Percentiles rank a stretch among this genome's conserved stretches.
Evolutionary conservation across 1,284 basidiomycete species (phyloP).

Genomic region (Trametes pubescens): DNA sequence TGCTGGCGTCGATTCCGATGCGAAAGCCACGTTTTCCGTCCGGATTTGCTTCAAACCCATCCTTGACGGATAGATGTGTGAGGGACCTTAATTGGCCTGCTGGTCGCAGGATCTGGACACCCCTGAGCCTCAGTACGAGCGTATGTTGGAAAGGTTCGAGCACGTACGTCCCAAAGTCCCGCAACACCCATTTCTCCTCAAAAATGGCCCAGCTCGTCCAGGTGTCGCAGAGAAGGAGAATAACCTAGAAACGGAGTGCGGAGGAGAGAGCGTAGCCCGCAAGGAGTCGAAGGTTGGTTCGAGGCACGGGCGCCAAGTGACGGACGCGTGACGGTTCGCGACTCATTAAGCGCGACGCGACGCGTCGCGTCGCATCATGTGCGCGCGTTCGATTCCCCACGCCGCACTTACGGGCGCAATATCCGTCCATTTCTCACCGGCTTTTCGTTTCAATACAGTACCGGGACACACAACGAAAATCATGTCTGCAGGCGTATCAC

Average conservation of each 20-base stretch:
- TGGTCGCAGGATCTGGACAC: slow-evolving; percentile 65
- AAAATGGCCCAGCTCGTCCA: not conserved
- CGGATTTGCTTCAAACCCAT: slow-evolving; percentile 74
- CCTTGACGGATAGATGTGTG: slow-evolving; percentile 71
- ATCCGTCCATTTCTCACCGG: not conserved
- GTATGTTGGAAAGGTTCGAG: no score
- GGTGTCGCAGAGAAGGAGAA: not conserved
- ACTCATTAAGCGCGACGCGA: slow-evolving; percentile 19
- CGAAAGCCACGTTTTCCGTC: slow-evolving; percentile 68
- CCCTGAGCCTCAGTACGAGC: not conserved
- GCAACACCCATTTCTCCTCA: slow-evolving; percentile 29
- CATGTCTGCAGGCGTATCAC: slow-evolving; percentile 6
- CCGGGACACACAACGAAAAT: not conserved
- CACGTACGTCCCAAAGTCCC: slow-evolving; percentile 33
- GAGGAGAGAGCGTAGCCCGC: not conserved
- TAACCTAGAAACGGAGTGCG: not conserved
- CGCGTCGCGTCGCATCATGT: slow-evolving; percentile 20
- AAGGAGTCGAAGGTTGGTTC: not conserved
- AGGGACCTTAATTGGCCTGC: slow-evolving; percentile 69
- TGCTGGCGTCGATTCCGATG: slow-evolving; percentile 81
- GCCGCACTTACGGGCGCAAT: not conserved
- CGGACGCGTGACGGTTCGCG: slow-evolving; percentile 15
- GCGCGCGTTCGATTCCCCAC: slow-evolving; percentile 1
- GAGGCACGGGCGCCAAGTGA: slow-evolving; percentile 3
- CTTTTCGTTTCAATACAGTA: not conserved